Percentiles rank a stretch among this genome's conserved stretches.
Conservation (phyloP, 495 filamentous ascomycete species). For the Hypoxylon fuscum region DNA sequence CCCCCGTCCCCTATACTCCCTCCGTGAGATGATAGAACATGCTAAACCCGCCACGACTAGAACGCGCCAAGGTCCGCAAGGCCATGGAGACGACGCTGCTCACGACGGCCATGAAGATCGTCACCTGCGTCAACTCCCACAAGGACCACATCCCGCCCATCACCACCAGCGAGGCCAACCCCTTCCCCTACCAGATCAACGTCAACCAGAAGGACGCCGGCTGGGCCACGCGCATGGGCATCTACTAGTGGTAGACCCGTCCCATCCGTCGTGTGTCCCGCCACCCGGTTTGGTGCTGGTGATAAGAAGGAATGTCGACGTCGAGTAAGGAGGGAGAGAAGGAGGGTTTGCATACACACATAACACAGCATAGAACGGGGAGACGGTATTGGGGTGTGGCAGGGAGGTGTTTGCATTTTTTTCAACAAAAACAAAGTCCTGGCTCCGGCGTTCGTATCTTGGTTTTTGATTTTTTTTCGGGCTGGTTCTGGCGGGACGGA, state of each 20-base stretch:
- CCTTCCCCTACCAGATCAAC: conserved; percentile 92
- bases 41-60: no score
- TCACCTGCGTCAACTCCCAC: conserved; percentile 82
- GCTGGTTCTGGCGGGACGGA: no score
- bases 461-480: no score
- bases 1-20: no score
- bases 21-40: no score
- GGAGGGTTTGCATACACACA: neutral
- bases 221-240: conserved; percentile 82
- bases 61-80: conserved; percentile 83
- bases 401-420: conserved; percentile 3
- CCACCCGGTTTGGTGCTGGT: no score
- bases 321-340: no score
- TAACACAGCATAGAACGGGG: neutral
- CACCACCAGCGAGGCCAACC: conserved; percentile 89
- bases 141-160: conserved; percentile 99
- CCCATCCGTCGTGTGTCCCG: no score
- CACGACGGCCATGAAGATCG: conserved; percentile 85
- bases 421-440: neutral
- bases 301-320: no score
- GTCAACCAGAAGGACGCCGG: conserved; percentile 79
- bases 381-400: neutral
- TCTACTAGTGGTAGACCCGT: conserved; percentile 67
- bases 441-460: conserved; percentile 17
- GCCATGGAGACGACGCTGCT: conserved; percentile 89